These are phyloP conservation scores for Coniochaeta hoffmannii DNA, from an alignment of 2,329 filamentous ascomycete genomes.

Conservation along the genomic window DNA sequence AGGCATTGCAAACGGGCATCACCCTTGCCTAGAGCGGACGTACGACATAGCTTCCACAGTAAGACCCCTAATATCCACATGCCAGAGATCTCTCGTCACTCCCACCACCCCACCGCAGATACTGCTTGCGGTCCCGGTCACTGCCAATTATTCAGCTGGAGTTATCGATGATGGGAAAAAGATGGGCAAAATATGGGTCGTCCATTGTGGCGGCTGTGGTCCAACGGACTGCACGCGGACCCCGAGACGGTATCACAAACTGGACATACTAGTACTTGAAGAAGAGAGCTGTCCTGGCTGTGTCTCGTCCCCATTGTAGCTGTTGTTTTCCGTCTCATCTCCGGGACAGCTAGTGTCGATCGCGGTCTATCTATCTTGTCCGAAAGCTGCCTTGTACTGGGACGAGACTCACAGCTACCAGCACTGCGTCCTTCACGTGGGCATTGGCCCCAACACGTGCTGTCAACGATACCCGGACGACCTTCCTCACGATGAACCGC, in stretches of 20 bases:
- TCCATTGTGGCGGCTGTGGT: neutral
- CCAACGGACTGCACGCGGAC: constrained; percentile 1
- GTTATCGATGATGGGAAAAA: neutral
- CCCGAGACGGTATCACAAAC: neutral
- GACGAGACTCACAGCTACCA: neutral
- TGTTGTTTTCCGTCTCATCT: too few species aligned
- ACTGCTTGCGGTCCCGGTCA: neutral
- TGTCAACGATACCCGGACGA: neutral
- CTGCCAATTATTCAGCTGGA: neutral
- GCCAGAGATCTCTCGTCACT: neutral
- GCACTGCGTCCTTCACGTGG: neutral
- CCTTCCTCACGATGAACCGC: neutral
- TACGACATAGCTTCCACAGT: neutral
- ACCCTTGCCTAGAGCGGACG: too few species aligned
- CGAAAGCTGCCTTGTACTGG: too few species aligned
- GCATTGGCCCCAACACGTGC: neutral
- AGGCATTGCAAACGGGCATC: neutral
- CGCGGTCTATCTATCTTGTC: too few species aligned
- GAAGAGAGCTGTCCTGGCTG: neutral
- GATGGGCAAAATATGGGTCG: neutral
- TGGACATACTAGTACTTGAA: constrained; percentile 1
- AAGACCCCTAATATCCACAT: neutral
- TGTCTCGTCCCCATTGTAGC: neutral
- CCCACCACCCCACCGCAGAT: neutral
- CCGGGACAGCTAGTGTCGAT: too few species aligned